Evolutionary conservation across 2,329 filamentous ascomycete species (phyloP), one percentile per base, ranked within the genome.

Genomic region (Colletotrichum simmondsii): DNA sequence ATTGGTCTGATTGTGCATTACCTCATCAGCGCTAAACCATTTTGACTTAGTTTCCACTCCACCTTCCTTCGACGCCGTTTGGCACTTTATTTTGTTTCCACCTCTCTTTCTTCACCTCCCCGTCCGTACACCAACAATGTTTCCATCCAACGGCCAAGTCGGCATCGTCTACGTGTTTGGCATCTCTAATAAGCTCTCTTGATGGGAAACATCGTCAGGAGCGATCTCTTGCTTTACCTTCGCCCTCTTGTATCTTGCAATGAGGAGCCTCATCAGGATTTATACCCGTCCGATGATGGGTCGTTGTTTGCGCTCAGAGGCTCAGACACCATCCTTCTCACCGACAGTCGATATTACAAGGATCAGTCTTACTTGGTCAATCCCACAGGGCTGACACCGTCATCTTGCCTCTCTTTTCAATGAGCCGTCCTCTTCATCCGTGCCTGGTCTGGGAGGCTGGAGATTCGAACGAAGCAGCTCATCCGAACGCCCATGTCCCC

Each of bases 361-460:
- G 59, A 64, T 72, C 7, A 16, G 59, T 65, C 70, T 72, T 64
- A 64, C 54, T 69, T 32, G 37, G 22, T n/a, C 59, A 42, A 64
- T 65, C 5, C 32, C 52, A 60, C 70, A 69, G n/a, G 59, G 70
- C 65, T 72, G 70, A 72, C 70, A 14, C 26, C 53, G 19, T 63
- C 42, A 60, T 69, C 53, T 26, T 69, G 12, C 42, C 65, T 59
- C 54, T 66, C 7, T 49, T 6, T 49, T 61, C 65, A 53, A 57
- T 71, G 62, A 59, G n/a, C 68, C 24, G 22, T 35, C 16, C 42
- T 12, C 37, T 60, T 57, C 54, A 46, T 49, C 56, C 37, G 68
- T 62, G 57, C 68, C 46, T 71, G 57, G 28, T 28, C 63, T 62
- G 58, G 26, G 46, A 61, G 49, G 46, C 46, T 37, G 57, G 53